Conservation (phyloP, 768 basidiomycete genomes). For the Cystoderma amianthinum region DNA sequence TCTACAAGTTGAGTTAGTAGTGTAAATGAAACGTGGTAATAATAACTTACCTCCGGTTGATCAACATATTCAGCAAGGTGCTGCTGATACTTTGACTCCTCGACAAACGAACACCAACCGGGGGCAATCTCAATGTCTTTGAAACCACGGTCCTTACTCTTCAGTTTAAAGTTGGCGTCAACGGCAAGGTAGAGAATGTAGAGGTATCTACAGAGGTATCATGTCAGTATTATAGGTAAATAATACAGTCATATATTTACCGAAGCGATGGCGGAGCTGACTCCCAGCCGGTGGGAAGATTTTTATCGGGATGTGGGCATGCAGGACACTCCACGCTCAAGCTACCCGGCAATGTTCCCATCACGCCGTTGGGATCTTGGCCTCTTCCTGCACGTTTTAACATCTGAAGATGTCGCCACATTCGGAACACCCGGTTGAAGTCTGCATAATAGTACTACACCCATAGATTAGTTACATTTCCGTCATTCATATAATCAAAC, state of each 20-base stretch:
- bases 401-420: too few species aligned
- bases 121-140: background rate
- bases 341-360: background rate
- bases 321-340: background rate
- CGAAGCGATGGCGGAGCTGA: background rate
- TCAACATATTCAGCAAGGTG: background rate
- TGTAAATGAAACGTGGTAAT: background rate
- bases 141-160: background rate
- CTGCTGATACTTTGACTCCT: background rate
- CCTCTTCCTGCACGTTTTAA: too few species aligned
- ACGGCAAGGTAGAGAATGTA: background rate
- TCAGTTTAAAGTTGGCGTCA: background rate
- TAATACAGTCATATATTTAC: background rate
- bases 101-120: background rate
- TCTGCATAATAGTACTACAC: too few species aligned
- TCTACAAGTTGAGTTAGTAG: too few species aligned
- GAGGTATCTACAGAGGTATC: background rate
- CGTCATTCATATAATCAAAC: too few species aligned
- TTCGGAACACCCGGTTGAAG: too few species aligned
- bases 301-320: background rate
- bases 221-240: too few species aligned
- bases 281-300: background rate
- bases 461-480: too few species aligned
- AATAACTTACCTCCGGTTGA: background rate
- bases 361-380: conserved; percentile 10